Evolutionary conservation across 164 flowering plant species (phyloP).

Genomic region (Warburgia ugandensis): DNA sequence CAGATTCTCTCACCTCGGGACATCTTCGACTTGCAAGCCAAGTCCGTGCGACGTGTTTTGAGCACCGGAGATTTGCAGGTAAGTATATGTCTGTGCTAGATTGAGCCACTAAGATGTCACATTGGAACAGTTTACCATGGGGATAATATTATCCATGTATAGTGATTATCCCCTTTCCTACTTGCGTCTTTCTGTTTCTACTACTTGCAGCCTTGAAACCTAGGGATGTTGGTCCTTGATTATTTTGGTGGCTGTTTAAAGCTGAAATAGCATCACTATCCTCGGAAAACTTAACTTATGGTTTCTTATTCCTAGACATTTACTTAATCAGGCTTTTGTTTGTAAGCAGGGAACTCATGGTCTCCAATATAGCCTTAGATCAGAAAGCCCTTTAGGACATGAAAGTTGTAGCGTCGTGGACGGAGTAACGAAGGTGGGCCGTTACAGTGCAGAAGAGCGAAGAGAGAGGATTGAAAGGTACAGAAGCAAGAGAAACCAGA

Average conservation of each 20-base stretch:
- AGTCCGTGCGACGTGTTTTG: slow-evolving; percentile 46
- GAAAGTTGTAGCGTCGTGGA: slow-evolving; percentile 42
- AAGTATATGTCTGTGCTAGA: too few species aligned
- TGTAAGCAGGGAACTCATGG: slow-evolving; percentile 17
- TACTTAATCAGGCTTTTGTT: slow-evolving; percentile 1
- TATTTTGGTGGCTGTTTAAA: not conserved
- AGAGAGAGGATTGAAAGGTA: slow-evolving; percentile 65
- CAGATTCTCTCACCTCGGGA: slow-evolving; percentile 12
- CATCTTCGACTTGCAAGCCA: slow-evolving; percentile 25
- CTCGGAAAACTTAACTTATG: not conserved
- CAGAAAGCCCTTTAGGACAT: slow-evolving; percentile 44
- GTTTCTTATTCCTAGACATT: not conserved
- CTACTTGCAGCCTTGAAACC: too few species aligned
- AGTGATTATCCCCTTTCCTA: too few species aligned
- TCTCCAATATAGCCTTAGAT: slow-evolving; percentile 25
- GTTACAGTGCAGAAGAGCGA: slow-evolving; percentile 71
- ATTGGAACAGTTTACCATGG: too few species aligned
- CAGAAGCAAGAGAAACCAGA: slow-evolving; percentile 74
- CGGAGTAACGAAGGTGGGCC: slow-evolving; percentile 38
- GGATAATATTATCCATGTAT: too few species aligned
- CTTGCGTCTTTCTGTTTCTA: too few species aligned
- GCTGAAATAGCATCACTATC: not conserved
- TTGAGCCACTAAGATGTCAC: too few species aligned
- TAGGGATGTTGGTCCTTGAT: not conserved
- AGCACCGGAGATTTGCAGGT: slow-evolving; percentile 78